These are phyloP conservation scores for Pythium dissimile DNA, from an alignment of 352 stramenopile genomes.

Conservation along the genomic window DNA sequence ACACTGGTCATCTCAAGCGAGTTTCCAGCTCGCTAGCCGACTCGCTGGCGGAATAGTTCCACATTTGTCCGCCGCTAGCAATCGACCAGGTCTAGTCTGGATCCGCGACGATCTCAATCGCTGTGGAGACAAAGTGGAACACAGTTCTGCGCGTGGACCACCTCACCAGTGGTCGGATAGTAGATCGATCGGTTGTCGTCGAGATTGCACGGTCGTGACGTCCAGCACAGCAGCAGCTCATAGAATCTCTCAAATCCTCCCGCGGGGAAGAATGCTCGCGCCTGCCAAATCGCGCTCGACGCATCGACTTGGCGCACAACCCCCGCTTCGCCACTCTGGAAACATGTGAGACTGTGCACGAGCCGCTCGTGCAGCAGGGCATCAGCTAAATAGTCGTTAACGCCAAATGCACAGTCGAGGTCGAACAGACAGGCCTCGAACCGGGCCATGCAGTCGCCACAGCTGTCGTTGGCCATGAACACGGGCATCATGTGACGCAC, in stretches of 20 bases:
- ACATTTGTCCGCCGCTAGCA: not conserved
- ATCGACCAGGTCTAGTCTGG: not conserved
- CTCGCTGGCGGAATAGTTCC: no score
- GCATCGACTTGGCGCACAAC: slow-evolving; percentile 1
- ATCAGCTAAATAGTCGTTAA: slow-evolving; percentile 26
- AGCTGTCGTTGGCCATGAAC: slow-evolving; percentile 18
- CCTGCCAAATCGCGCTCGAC: slow-evolving; percentile 12
- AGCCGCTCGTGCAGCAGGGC: slow-evolving; percentile 5
- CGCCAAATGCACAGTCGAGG: slow-evolving; percentile 35
- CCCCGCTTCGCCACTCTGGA: not conserved
- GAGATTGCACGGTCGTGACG: slow-evolving; percentile 14
- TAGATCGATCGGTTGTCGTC: not conserved
- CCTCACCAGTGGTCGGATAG: not conserved
- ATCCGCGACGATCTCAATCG: not conserved
- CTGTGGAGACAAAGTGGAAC: not conserved
- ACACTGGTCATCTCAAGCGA: no score
- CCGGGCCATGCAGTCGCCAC: slow-evolving; percentile 11
- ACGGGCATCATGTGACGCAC: not conserved
- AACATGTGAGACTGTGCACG: not conserved
- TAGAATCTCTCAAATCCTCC: slow-evolving; percentile 28
- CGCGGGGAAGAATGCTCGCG: slow-evolving; percentile 27
- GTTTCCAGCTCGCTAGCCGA: no score
- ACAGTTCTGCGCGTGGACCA: not conserved
- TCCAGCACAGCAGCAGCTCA: slow-evolving; percentile 31
- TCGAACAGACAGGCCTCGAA: slow-evolving; percentile 27